phyloP scores from a whole-genome alignment of 73 alveolate genomes.

The Strombidium stylifer region DNA sequence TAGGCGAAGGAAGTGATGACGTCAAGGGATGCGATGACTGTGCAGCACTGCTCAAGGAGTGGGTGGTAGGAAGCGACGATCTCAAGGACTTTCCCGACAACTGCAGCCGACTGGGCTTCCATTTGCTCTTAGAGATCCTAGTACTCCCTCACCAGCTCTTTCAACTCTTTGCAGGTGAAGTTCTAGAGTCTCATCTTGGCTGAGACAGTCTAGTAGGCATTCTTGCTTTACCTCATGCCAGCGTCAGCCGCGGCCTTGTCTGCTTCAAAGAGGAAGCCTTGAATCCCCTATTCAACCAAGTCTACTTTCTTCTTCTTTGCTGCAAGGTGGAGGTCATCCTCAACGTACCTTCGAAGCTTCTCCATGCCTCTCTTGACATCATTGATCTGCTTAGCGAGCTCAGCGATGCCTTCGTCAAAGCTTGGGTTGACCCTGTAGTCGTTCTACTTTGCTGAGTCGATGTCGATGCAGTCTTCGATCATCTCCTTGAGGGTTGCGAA shows the following conservation, averaged over 20 bases:
- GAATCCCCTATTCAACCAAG: conserved; percentile 62
- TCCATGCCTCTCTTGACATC: conserved; percentile 64
- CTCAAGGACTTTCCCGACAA: conserved; percentile 72
- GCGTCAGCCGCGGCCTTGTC: conserved; percentile 81
- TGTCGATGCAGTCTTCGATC: conserved; percentile 81
- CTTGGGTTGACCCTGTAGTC: conserved; percentile 82
- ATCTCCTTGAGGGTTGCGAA: conserved; percentile 64
- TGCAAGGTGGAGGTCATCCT: conserved; percentile 55
- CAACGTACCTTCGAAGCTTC: conserved; percentile 51
- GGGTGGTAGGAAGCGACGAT: conserved; percentile 79
- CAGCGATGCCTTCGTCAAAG: conserved; percentile 60
- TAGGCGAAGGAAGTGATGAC: conserved; percentile 76
- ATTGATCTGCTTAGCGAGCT: conserved; percentile 62
- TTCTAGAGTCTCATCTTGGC: conserved; percentile 70
- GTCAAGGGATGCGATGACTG: conserved; percentile 68
- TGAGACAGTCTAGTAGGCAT: conserved; percentile 57
- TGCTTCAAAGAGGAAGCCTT: conserved; percentile 73
- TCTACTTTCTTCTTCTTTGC: conserved; percentile 52
- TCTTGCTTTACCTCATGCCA: conserved; percentile 63
- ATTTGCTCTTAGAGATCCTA: conserved; percentile 57
- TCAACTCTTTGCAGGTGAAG: conserved; percentile 65
- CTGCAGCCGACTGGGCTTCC: conserved; percentile 49
- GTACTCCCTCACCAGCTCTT: conserved; percentile 63
- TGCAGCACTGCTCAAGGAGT: conserved; percentile 58
- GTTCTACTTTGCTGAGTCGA: conserved; percentile 60